phyloP scores from a whole-genome alignment of 2,329 filamentous ascomycete genomes.

The Fusarium compactum region DNA sequence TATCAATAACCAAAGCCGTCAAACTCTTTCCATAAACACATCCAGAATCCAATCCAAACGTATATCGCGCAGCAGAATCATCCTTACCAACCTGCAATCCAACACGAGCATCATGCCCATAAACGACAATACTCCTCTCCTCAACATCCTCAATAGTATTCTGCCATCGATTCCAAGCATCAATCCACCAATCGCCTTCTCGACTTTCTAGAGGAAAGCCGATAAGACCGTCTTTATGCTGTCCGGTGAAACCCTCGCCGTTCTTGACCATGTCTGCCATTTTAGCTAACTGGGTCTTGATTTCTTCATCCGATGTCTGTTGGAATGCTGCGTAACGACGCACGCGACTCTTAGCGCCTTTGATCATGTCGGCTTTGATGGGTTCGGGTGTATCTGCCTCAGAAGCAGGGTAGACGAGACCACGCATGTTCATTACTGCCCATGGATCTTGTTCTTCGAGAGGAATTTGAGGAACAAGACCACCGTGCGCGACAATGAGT shows the following conservation, averaged over 20 bases:
- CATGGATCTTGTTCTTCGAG: conserved; percentile 77
- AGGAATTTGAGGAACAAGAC: conserved; percentile 77
- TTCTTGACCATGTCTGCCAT: background rate
- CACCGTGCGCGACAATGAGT: conserved; percentile 79
- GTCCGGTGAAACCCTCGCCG: background rate
- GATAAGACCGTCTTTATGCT: background rate
- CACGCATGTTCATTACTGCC: conserved; percentile 89
- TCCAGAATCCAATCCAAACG: conserved; percentile 83
- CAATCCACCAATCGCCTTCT: conserved; percentile 31
- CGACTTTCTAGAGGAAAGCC: conserved; percentile 30
- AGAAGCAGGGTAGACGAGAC: conserved; percentile 65
- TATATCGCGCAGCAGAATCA: conserved; percentile 62
- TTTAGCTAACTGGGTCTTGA: background rate
- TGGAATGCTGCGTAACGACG: conserved; percentile 17
- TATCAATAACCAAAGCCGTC: conserved; percentile 31
- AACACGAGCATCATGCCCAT: conserved; percentile 82
- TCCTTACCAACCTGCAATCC: conserved; percentile 65
- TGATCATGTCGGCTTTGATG: conserved; percentile 20
- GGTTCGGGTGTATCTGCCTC: conserved; percentile 3
- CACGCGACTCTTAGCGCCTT: conserved; percentile 28
- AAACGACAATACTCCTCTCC: conserved; percentile 74
- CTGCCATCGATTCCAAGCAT: conserved; percentile 40
- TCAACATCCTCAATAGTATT: conserved; percentile 16
- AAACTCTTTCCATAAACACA: conserved; percentile 73
- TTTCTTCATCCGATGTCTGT: background rate